Conservation (phyloP, 495 filamentous ascomycete genomes). For the Xylaria longipes region DNA sequence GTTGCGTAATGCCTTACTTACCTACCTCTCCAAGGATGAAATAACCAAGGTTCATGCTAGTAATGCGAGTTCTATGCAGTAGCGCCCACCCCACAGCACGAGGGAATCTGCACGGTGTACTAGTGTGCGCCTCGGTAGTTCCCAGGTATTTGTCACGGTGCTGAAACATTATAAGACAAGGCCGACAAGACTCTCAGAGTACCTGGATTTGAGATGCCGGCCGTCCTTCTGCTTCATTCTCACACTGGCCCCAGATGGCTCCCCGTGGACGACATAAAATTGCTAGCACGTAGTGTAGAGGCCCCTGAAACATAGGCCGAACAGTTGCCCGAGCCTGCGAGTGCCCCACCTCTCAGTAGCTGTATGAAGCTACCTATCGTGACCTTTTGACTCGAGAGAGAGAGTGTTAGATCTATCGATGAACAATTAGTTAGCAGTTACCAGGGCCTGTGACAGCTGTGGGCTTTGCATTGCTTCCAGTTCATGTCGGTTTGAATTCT, state of each 20-base stretch:
- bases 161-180: conserved; percentile 9
- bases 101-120: conserved; percentile 17
- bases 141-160: conserved; percentile 1
- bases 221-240: not conserved
- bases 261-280: not conserved
- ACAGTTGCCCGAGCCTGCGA: not conserved
- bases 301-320: conserved; percentile 20
- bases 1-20: no score
- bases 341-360: not conserved
- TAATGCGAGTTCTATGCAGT: conserved; percentile 17
- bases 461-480: not conserved
- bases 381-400: not conserved
- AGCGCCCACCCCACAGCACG: not conserved
- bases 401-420: not conserved
- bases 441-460: not conserved
- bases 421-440: not conserved
- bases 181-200: not conserved
- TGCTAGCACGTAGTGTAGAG: not conserved
- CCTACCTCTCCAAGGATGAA: not conserved
- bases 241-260: conserved; percentile 9
- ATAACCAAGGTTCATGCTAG: conserved; percentile 2
- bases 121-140: not conserved
- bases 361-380: not conserved
- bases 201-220: not conserved
- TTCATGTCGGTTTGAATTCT: not conserved